phyloP scores from a whole-genome alignment of 768 basidiomycete genomes.

The Collybia mongolica region DNA sequence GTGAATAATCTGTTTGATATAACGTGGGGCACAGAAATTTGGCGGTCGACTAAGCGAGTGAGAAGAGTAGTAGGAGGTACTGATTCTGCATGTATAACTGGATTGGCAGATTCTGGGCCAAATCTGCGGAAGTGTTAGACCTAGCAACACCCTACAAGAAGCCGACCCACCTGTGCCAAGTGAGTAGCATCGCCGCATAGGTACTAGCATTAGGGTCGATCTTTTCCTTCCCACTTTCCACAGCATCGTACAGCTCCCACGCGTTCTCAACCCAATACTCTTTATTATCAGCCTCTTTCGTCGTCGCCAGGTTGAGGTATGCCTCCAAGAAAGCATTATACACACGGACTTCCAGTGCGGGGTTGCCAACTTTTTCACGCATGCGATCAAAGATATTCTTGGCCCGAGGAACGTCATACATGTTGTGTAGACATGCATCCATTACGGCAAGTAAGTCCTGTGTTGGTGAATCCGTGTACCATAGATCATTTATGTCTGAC shows the following conservation, averaged over 20 bases:
- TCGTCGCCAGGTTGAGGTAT: slow-evolving; percentile 56
- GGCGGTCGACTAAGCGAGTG: slow-evolving; percentile 41
- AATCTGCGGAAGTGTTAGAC: slow-evolving; percentile 26
- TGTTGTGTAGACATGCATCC: slow-evolving; percentile 76
- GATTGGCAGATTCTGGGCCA: slow-evolving; percentile 29
- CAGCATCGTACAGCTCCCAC: slow-evolving; percentile 55
- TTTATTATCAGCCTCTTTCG: slow-evolving; percentile 41
- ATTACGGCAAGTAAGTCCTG: slow-evolving; percentile 77
- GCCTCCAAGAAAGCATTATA: slow-evolving; percentile 71
- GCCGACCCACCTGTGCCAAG: slow-evolving; percentile 47
- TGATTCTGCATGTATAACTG: slow-evolving; percentile 14
- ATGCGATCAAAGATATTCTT: slow-evolving; percentile 69
- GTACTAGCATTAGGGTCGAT: slow-evolving; percentile 53
- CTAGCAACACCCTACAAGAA: background rate
- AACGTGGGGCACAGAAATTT: slow-evolving; percentile 49
- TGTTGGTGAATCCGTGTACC: slow-evolving; percentile 64
- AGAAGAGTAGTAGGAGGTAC: slow-evolving; percentile 36
- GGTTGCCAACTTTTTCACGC: slow-evolving; percentile 31
- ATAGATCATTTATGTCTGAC: slow-evolving; percentile 41
- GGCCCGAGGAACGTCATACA: slow-evolving; percentile 77
- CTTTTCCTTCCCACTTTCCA: slow-evolving; percentile 49
- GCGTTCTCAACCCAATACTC: slow-evolving; percentile 62
- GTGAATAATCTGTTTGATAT: slow-evolving; percentile 57
- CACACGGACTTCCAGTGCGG: slow-evolving; percentile 40
- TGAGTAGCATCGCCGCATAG: slow-evolving; percentile 68